Conservation (phyloP, 495 filamentous ascomycete species). For the Aspergillus taichungensis region DNA sequence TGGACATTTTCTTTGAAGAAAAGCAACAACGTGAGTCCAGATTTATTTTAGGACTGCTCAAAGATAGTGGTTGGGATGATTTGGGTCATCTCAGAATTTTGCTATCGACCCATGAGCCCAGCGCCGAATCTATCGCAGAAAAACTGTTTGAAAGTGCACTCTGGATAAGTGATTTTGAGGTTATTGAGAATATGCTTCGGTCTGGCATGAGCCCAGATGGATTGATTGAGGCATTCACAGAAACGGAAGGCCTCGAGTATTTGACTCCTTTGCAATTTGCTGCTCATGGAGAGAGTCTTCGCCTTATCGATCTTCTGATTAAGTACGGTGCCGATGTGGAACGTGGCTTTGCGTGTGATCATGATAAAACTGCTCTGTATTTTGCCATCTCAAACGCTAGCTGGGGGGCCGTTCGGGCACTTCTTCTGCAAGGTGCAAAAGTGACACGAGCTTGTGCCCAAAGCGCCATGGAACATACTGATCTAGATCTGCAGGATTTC, state of each 20-base stretch:
- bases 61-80: slow-evolving; percentile 3
- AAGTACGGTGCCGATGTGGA: slow-evolving; percentile 4
- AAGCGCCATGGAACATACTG: neutral
- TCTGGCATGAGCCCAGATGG: slow-evolving; percentile 3
- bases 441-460: slow-evolving; percentile 1
- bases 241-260: neutral
- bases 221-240: neutral
- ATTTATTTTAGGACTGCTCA: slow-evolving; percentile 5
- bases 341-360: neutral
- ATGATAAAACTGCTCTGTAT: neutral
- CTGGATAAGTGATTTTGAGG: neutral
- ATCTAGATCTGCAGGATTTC: neutral
- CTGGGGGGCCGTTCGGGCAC: neutral
- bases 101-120: slow-evolving; percentile 3
- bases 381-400: neutral
- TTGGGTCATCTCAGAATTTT: neutral
- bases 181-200: slow-evolving; percentile 1
- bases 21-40: neutral
- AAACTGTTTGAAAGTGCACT: slow-evolving; percentile 7
- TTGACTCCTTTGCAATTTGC: slow-evolving; percentile 5
- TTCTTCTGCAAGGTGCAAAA: slow-evolving; percentile 1
- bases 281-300: neutral
- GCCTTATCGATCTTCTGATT: neutral
- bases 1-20: too few species aligned
- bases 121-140: slow-evolving; percentile 4